These are phyloP conservation scores for Cystofilobasidium ferigula DNA, from an alignment of 768 basidiomycete genomes.

Conservation along the genomic window DNA sequence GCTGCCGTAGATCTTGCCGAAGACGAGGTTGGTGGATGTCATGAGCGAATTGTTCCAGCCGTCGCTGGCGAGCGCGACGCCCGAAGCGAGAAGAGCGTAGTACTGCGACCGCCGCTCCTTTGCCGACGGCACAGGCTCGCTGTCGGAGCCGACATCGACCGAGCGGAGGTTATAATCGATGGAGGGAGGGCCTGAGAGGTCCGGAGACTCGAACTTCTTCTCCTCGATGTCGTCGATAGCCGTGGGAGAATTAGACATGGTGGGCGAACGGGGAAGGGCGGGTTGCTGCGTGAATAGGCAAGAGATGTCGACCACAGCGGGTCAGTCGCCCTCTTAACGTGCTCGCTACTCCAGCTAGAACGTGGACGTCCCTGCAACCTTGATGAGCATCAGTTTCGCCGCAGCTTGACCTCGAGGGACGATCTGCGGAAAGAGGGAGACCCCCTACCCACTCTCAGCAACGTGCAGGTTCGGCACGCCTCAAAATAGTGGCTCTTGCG, in stretches of 20 bases:
- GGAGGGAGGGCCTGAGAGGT: neutral
- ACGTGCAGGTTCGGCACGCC: too few relatives aligned
- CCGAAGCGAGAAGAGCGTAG: slow-evolving; percentile 12
- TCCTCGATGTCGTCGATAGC: neutral
- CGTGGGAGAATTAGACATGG: neutral
- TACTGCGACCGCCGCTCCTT: neutral
- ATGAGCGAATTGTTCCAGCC: neutral
- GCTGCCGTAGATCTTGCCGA: slow-evolving; percentile 48
- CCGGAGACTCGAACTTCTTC: neutral
- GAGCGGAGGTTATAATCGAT: neutral
- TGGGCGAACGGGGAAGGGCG: neutral
- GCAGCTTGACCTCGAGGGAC: too few relatives aligned
- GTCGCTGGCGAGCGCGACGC: slow-evolving; percentile 4
- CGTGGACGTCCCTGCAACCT: too few relatives aligned
- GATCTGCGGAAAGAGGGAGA: too few relatives aligned
- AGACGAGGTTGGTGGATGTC: slow-evolving; percentile 4
- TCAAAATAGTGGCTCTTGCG: too few relatives aligned
- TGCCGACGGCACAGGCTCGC: neutral
- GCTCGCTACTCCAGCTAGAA: too few relatives aligned
- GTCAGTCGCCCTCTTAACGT: neutral
- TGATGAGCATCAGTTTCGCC: too few relatives aligned
- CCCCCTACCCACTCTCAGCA: too few relatives aligned
- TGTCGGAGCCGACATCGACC: neutral
- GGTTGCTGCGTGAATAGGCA: neutral
- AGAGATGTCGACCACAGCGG: neutral